Base-by-base conservation (phyloP, 2,329 filamentous ascomycete genomes). In the Boeremia exigua region DNA sequence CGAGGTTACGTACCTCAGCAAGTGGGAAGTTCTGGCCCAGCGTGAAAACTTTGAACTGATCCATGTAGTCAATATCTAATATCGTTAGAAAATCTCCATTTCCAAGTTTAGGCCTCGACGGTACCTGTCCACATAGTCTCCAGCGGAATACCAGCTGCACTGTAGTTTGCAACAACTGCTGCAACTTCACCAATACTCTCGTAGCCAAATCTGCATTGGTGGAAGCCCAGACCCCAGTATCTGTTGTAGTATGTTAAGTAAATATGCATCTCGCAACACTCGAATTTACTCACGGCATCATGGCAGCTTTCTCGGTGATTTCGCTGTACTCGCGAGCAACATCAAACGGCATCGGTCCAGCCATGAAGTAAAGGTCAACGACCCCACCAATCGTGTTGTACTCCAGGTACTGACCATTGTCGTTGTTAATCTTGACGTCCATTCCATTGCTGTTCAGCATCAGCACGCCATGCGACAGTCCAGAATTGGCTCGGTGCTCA, bases 301-400 rank as follows among this genome's bases (percentile, higher is more conserved):
- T 77, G 0, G 75, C 77, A 10, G 78, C 74, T 55, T 77, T 75
- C 3, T 77, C 76, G 14, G 79, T 75, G 14, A 81, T 74, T 27
- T 79, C 77, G 17, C 79, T 77, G 54, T 82, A 82, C 61, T 82
- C 78, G 51, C 76, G 71, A 25, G 80, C 73, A 19, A 80, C 81
- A 36, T 80, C 75, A 14, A 76, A 75, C 0, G 81, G 80, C 9
- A 71, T 63, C 1, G 80, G 79, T 1, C 81, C 81, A 23, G 79
- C 75, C 36, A 83, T 58, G 66, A 82, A 82, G 68, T 82, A 82
- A 6, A 83, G 72, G 72, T 93, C 91, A 6, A 94, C 71, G 15
- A 92, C 83, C n/a, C 91, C 91, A 10, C 90, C 90, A 0, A 93
- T 78, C 0, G 85, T 85, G 70, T 92, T 91, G 76, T 92, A 94